A percentile compares a stretch with the other conserved stretches of the same genome.
Evolutionary conservation across 805 yeast genomes (phyloP).

Genomic region (Wickerhamomyces queroliae): DNA sequence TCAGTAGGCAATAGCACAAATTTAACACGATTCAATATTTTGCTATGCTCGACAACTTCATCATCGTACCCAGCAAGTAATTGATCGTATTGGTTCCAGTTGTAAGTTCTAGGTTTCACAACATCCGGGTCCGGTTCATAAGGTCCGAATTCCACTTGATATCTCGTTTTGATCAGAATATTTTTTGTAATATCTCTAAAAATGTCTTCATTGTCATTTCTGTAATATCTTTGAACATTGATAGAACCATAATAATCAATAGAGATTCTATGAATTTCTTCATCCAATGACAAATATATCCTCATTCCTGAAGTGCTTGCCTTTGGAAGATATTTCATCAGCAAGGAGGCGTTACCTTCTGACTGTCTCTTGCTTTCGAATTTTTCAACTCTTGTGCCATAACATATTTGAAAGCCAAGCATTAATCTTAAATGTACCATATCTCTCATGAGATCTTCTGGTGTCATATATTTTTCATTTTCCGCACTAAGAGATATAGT

Average conservation of each 20-base stretch:
- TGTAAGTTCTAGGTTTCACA: conserved; percentile 47
- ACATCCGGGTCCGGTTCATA: conserved; percentile 52
- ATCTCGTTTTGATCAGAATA: conserved; percentile 69
- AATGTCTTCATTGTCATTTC: conserved; percentile 28
- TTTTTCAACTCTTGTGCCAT: conserved; percentile 58
- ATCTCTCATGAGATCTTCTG: conserved; percentile 67
- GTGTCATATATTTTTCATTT: conserved; percentile 44
- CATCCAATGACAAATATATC: conserved; percentile 70
- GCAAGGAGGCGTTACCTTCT: conserved; percentile 45
- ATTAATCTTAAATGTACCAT: conserved; percentile 81
- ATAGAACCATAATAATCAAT: conserved; percentile 68
- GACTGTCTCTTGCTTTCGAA: conserved; percentile 59
- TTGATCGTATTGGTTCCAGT: conserved; percentile 93
- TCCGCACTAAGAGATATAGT: conserved; percentile 61
- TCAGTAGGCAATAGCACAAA: conserved; percentile 81
- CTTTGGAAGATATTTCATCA: conserved; percentile 52
- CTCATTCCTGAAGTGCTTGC: conserved; percentile 48
- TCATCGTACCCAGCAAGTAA: conserved; percentile 89
- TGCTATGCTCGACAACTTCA: conserved; percentile 44
- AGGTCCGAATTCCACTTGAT: conserved; percentile 58
- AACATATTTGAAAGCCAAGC: conserved; percentile 87
- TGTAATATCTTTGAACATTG: conserved; percentile 69
- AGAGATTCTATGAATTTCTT: conserved; percentile 79
- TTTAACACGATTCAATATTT: conserved; percentile 60
- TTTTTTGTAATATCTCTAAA: conserved; percentile 32